Base-by-base conservation (phyloP, 768 basidiomycete genomes). In the Suillus decipiens region DNA sequence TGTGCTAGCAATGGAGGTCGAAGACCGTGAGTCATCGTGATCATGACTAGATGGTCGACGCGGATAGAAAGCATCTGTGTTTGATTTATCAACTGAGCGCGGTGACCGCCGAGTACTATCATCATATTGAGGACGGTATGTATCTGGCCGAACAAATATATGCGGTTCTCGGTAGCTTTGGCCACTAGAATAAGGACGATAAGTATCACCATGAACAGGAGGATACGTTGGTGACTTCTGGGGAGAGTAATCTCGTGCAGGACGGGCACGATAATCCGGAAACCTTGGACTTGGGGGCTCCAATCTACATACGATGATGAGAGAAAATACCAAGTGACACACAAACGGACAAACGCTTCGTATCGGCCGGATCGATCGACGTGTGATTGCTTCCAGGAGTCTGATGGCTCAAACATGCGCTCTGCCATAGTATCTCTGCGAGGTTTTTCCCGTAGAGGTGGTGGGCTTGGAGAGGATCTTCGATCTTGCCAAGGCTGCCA, bases 361-460 rank as follows among this genome's bases (percentile, higher is more conserved):
- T 73, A 70, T 66, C 80, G 77, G 41, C 58, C 36, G 36, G 78
- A 70, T 67, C 80, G 79, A 68, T 86, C 84, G 56, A 69, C 69
- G 67, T 85, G 85, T 10, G 76, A 74, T 66, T 88, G 84, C 70
- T 87, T 89, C 90, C 90, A 91, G 37, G 78, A 75, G 22, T 89
- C 86, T 39, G 88, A 89, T 37, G 90, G 89, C 70, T 92, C 90
- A 69, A 91, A 86, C 79, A 86, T 84, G 66, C 88, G 80, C 63
- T 82, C 77, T 14, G 80, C 77, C 54, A 79, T 73, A 62, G 71
- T 73, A 62, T 81, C 80, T 59, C 78, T 76, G 62, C 73, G 71
- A 51, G 45, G 68, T 65, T 75, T 73, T 59, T 71, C 70, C 75
- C 72, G 71, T 60, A 72, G 63, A 41, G 66, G 69, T 63, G 79